Evolutionary conservation across 352 stramenopile species (phyloP).

Genomic region (Thalassiosira livingstoniorum): DNA sequence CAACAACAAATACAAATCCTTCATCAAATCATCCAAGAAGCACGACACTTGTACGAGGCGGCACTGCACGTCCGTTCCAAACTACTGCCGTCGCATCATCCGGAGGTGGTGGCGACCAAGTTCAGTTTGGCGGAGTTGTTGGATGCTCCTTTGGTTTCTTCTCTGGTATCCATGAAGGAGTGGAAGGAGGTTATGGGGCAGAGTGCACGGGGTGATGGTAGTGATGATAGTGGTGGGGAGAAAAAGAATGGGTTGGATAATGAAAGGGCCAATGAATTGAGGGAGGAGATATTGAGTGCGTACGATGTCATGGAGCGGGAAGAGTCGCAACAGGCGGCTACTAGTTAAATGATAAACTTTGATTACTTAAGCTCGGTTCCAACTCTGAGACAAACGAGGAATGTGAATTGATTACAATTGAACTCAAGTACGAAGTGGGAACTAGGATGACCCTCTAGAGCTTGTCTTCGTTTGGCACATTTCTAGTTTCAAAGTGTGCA

Average conservation of each 20-base stretch:
- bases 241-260: slow-evolving; percentile 50
- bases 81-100: slow-evolving; percentile 71
- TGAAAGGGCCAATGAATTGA: slow-evolving; percentile 70
- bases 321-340: slow-evolving; percentile 8
- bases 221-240: not conserved
- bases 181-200: too few relatives aligned
- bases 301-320: slow-evolving; percentile 69
- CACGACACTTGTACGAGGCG: slow-evolving; percentile 73
- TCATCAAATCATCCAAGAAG: slow-evolving; percentile 54
- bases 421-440: too few relatives aligned
- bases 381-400: not conserved
- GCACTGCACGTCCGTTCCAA: slow-evolving; percentile 66
- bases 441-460: too few relatives aligned
- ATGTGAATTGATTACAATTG: too few relatives aligned
- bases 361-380: not conserved
- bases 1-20: slow-evolving; percentile 4
- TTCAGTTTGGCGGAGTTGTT: slow-evolving; percentile 82
- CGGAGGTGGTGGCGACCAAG: slow-evolving; percentile 78
- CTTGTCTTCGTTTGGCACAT: too few relatives aligned
- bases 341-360: not conserved
- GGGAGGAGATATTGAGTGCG: slow-evolving; percentile 80
- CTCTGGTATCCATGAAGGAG: slow-evolving; percentile 2
- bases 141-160: slow-evolving; percentile 20
- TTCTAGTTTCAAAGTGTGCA: too few relatives aligned
- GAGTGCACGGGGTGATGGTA: not conserved